phyloP scores from a whole-genome alignment of 2,329 filamentous ascomycete species.

The Fusarium ramigenum region DNA sequence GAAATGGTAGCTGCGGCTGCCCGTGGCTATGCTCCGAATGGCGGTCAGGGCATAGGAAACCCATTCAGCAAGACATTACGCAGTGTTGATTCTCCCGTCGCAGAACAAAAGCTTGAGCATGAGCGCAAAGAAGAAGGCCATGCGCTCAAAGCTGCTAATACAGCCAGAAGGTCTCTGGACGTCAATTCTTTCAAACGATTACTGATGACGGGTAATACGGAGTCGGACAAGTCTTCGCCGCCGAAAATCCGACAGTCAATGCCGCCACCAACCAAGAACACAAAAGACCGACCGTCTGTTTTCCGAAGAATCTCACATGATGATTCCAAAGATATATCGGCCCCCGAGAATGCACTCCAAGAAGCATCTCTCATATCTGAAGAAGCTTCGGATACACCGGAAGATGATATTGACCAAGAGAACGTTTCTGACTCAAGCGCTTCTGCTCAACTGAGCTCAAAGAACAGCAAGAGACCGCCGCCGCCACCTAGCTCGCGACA shows the following conservation, averaged over 20 bases:
- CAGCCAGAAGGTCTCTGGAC: conserved; percentile 65
- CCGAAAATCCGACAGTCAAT: conserved; percentile 16
- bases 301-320: conserved; percentile 29
- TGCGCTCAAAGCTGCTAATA: conserved; percentile 46
- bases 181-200: conserved; percentile 82
- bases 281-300: conserved; percentile 27
- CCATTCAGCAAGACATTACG: conserved; percentile 66
- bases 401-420: conserved; percentile 35
- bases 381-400: conserved; percentile 32
- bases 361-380: conserved; percentile 37
- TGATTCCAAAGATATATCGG: conserved; percentile 9
- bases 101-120: conserved; percentile 45
- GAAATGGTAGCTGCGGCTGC: conserved; percentile 36
- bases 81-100: conserved; percentile 56
- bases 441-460: conserved; percentile 39
- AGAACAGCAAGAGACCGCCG: conserved; percentile 69
- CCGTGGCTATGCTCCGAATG: conserved; percentile 37
- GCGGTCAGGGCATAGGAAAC: conserved; percentile 44
- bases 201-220: conserved; percentile 76
- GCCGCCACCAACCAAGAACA: conserved; percentile 4
- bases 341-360: conserved; percentile 22
- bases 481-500: conserved; percentile 79
- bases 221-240: conserved; percentile 13
- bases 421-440: conserved; percentile 44
- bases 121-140: conserved; percentile 46